A percentile compares a stretch with the other conserved stretches of the same genome.
Evolutionary conservation across 1,284 basidiomycete species (phyloP).

Genomic region (Hortiboletus rubellus): DNA sequence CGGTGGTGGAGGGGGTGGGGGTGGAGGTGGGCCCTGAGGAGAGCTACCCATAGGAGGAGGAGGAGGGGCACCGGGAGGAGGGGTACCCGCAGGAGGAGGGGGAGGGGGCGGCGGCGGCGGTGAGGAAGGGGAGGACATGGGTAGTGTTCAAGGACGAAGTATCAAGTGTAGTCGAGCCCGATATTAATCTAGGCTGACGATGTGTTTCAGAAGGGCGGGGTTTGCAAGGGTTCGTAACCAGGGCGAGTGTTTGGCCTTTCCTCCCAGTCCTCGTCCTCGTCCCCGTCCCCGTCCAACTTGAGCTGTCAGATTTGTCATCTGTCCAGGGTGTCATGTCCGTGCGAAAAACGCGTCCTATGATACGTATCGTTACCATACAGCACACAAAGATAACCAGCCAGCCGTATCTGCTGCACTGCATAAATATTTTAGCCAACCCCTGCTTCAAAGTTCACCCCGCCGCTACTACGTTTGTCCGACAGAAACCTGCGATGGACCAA

Average conservation of each 20-base stretch:
- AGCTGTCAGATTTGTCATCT: too few species aligned
- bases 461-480: slow-evolving; percentile 21
- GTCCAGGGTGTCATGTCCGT: too few species aligned
- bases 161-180: not conserved
- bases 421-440: too few species aligned
- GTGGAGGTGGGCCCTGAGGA: not conserved
- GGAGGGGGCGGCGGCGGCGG: not conserved
- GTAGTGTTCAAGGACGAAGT: not conserved
- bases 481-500: slow-evolving; percentile 21
- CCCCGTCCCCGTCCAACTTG: not conserved
- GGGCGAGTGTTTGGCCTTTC: not conserved
- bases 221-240: slow-evolving; percentile 13
- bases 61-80: not conserved
- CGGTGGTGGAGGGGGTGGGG: not conserved
- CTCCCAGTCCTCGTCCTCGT: not conserved
- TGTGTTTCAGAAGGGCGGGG: slow-evolving; percentile 22
- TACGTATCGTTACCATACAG: too few species aligned
- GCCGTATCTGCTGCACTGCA: too few species aligned
- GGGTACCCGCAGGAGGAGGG: not conserved
- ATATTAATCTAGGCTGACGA: slow-evolving; percentile 15
- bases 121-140: slow-evolving; percentile 15
- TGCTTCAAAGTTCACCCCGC: too few species aligned
- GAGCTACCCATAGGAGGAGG: not conserved
- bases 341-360: too few species aligned
- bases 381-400: too few species aligned